phyloP scores from a whole-genome alignment of 2,329 filamentous ascomycete genomes.

The Stachybotrys elegans region DNA sequence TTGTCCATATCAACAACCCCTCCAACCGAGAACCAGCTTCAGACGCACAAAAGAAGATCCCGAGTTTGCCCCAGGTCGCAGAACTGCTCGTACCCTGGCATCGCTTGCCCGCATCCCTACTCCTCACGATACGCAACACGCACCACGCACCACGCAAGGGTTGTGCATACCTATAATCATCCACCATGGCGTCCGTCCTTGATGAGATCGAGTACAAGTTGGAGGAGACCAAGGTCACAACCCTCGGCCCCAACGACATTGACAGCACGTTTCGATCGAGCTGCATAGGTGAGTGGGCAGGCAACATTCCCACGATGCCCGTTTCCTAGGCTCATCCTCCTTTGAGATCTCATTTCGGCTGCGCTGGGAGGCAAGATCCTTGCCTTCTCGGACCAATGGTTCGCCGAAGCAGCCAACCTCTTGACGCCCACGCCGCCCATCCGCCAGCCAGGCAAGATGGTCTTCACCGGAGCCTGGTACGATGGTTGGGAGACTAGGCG shows the following conservation, averaged over 20 bases:
- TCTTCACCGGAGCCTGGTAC: constrained; percentile 65
- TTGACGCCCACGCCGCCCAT: constrained; percentile 60
- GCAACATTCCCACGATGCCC: no score
- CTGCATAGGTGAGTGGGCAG: constrained; percentile 50
- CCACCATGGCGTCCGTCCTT: constrained; percentile 28
- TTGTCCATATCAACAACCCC: no score
- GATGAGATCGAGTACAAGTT: constrained; percentile 51
- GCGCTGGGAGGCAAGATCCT: constrained; percentile 59
- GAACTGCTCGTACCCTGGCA: no score
- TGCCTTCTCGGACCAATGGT: constrained; percentile 64
- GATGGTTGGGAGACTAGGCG: constrained; percentile 66
- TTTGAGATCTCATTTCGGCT: constrained; percentile 58
- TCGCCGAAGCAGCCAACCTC: constrained; percentile 60
- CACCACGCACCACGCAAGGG: no score
- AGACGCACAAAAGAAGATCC: no score
- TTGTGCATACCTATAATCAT: no score
- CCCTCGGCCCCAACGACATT: constrained; percentile 48
- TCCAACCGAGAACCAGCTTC: no score
- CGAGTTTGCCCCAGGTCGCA: no score
- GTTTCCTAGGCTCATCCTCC: no score
- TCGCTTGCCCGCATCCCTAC: constrained; percentile 3
- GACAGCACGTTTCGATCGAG: constrained; percentile 57
- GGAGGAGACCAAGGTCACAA: constrained; percentile 46
- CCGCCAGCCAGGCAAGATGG: constrained; percentile 61
- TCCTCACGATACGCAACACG: no score